These are phyloP conservation scores for Schizochytrium sp. DNA, from an alignment of 108 stramenopile genomes.

Conservation along the genomic window DNA sequence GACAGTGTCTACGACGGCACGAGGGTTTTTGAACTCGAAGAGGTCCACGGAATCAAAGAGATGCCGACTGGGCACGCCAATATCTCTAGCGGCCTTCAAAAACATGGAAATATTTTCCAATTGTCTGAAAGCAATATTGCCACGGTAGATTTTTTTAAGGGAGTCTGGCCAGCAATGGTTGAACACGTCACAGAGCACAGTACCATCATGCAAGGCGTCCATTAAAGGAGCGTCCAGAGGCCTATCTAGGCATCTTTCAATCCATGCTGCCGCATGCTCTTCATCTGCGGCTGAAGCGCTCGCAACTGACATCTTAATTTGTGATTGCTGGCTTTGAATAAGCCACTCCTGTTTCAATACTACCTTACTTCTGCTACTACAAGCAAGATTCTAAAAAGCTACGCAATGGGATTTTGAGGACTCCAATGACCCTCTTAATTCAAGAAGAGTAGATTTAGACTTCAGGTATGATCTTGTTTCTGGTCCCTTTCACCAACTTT, in stretches of 20 bases:
- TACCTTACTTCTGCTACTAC: too few relatives aligned
- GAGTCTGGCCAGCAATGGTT: slow-evolving; percentile 69
- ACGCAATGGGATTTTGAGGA: too few relatives aligned
- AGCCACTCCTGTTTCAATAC: too few relatives aligned
- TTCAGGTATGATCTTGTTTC: too few relatives aligned
- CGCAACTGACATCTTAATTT: too few relatives aligned
- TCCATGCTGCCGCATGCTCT: neutral
- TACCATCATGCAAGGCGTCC: slow-evolving; percentile 65
- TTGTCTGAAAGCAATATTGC: slow-evolving; percentile 71
- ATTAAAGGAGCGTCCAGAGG: slow-evolving; percentile 47
- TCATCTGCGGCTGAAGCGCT: too few relatives aligned
- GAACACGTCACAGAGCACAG: slow-evolving; percentile 64
- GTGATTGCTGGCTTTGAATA: too few relatives aligned
- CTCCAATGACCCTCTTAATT: too few relatives aligned
- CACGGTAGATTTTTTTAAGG: slow-evolving; percentile 61
- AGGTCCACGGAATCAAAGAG: slow-evolving; percentile 73
- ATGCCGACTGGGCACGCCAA: slow-evolving; percentile 73
- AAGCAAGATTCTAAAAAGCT: too few relatives aligned
- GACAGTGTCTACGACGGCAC: slow-evolving; percentile 68
- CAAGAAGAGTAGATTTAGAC: too few relatives aligned
- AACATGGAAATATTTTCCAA: slow-evolving; percentile 72
- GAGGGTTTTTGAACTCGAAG: slow-evolving; percentile 68
- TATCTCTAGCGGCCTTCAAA: neutral
- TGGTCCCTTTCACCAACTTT: too few relatives aligned
- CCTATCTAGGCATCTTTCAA: neutral